Conservation (phyloP, 192 early-diverging fungal species). For the Pilobolus umbonatus region DNA sequence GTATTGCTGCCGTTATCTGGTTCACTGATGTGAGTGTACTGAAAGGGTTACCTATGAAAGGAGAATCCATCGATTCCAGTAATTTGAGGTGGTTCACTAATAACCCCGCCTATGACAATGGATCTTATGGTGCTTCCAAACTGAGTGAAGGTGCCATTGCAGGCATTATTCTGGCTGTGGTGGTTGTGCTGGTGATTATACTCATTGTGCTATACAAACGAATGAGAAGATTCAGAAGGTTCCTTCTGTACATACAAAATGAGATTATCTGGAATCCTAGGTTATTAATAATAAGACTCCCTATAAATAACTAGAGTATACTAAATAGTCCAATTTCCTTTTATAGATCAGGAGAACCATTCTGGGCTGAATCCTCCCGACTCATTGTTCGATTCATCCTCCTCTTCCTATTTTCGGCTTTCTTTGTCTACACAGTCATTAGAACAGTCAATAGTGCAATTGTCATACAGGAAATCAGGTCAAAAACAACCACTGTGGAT, state of each 20-base stretch:
- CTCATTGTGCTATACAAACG: background rate
- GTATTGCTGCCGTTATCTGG: background rate
- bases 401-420: slow-evolving; percentile 3
- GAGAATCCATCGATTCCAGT: background rate
- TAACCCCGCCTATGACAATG: background rate
- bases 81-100: slow-evolving; percentile 9
- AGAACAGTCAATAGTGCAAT: slow-evolving; percentile 1
- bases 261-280: slow-evolving; percentile 11
- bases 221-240: background rate
- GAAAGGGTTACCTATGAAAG: background rate
- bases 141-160: background rate
- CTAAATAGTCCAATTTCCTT: background rate
- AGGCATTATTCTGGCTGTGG: background rate
- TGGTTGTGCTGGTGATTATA: background rate
- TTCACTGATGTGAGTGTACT: background rate
- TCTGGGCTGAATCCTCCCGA: slow-evolving; percentile 12
- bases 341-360: slow-evolving; percentile 18
- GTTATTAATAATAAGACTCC: background rate
- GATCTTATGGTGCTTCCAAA: no score
- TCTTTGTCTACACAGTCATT: background rate
- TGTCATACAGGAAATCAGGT: background rate
- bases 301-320: background rate
- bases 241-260: background rate
- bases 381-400: slow-evolving; percentile 4
- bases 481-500: background rate